These are phyloP conservation scores for Aspergillus panamensis DNA, from an alignment of 495 filamentous ascomycete genomes.

Conservation along the genomic window DNA sequence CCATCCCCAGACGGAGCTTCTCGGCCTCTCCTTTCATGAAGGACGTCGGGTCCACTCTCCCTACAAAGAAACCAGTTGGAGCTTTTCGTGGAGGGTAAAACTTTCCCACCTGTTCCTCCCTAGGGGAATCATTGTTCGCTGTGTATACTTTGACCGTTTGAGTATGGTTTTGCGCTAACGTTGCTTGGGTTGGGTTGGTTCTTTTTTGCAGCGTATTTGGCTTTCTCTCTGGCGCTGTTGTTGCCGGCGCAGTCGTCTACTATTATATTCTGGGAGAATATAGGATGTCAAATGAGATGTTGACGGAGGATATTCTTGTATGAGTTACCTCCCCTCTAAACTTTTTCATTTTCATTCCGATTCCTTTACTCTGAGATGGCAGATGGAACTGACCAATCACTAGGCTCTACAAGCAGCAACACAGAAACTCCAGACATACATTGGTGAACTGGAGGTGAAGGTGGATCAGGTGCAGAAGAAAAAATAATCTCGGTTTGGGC, in stretches of 20 bases:
- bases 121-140: not conserved
- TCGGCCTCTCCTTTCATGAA: slow-evolving; percentile 36
- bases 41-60: slow-evolving; percentile 46
- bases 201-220: slow-evolving; percentile 68
- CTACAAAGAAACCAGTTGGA: slow-evolving; percentile 76
- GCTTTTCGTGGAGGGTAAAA: slow-evolving; percentile 91
- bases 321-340: slow-evolving; percentile 31
- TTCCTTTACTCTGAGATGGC: not conserved
- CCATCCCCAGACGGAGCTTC: slow-evolving; percentile 28
- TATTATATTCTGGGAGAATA: slow-evolving; percentile 92
- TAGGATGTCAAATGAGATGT: slow-evolving; percentile 84
- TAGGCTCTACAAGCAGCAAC: slow-evolving; percentile 87
- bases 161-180: slow-evolving; percentile 2
- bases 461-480: slow-evolving; percentile 67
- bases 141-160: too few species aligned
- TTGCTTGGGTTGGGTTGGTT: slow-evolving; percentile 8
- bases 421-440: slow-evolving; percentile 77
- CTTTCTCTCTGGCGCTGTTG: slow-evolving; percentile 82
- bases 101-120: not conserved
- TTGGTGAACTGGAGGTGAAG: slow-evolving; percentile 77
- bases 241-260: slow-evolving; percentile 78
- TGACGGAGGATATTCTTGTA: slow-evolving; percentile 96
- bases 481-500: slow-evolving; percentile 8
- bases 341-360: slow-evolving; percentile 14
- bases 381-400: slow-evolving; percentile 2